Base-by-base conservation (phyloP, 2,329 filamentous ascomycete species). In the Aspergillus eucalypticola region DNA sequence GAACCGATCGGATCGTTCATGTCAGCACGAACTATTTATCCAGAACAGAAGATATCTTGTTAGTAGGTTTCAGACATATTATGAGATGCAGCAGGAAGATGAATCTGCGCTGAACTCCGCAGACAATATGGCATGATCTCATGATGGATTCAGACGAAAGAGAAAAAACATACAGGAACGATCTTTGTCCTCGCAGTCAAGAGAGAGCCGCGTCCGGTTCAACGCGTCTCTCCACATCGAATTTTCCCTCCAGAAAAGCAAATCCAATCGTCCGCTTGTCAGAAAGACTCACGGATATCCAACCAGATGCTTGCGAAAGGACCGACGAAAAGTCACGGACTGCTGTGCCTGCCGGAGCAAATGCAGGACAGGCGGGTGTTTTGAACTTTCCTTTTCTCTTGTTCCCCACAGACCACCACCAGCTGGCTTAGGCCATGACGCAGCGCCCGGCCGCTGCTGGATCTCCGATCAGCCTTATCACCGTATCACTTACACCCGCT, bases 381-480 rank as follows among this genome's bases (percentile, higher is more conserved):
- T 73, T 72, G 71, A 72, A 72, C 66, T 73, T 73, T 73, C 66
- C 60, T 60, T 66, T 71, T 70, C 71, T 73, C 60, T 60, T 66
- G 23, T 71, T 70, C 71, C 73, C 72, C 72, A 74, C 67, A 68
- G 59, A 51, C 60, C 64, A 51, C 60, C 64, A 61, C 60, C 62
- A 62, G 39, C 57, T 64, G 32, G 57, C 68, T 66, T 64, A 66
- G 68, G 67, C 65, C 69, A 74, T 73, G 67, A 73, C 73, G 69
- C 71, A 72, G 68, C 68, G 69, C 66, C 71, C 69, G 68, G 62
- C 60, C 66, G 64, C 65, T 69, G 64, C 58, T 66, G 62, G 63
- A 67, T 67, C 68, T 69, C 69, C 70, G 68, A 73, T 75, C 71
- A 73, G 67, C 71, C 71, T 73, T 74, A 73, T 64, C 64, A 56